Evolutionary conservation across 2,329 filamentous ascomycete genomes (phyloP).

Genomic region (Colletotrichum graminicola): DNA sequence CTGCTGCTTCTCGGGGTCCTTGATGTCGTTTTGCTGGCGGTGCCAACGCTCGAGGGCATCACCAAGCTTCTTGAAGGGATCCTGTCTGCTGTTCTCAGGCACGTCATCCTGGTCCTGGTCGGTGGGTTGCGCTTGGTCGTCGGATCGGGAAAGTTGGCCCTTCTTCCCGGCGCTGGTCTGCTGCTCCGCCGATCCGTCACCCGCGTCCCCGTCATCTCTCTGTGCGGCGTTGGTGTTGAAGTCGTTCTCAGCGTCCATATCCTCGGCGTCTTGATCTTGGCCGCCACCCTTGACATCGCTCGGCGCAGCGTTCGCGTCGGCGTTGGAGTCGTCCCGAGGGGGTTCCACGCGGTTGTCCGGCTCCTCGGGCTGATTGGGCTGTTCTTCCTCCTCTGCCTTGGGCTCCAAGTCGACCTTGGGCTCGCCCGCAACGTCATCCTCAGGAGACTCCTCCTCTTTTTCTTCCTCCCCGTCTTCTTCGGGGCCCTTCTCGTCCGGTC

Average conservation of each 20-base stretch:
- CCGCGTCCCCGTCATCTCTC: conserved; percentile 74
- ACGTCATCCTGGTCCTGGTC: conserved; percentile 59
- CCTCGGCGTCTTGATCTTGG: conserved; percentile 73
- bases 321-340: conserved; percentile 60
- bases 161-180: conserved; percentile 74
- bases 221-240: conserved; percentile 72
- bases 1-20: conserved; percentile 68
- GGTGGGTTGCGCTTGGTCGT: conserved; percentile 58
- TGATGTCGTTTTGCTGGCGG: conserved; percentile 86
- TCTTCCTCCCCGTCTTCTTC: conserved; percentile 50
- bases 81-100: conserved; percentile 60
- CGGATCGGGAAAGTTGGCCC: conserved; percentile 64
- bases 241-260: conserved; percentile 72
- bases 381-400: conserved; percentile 65
- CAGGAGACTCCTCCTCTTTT: conserved; percentile 55
- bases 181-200: conserved; percentile 73
- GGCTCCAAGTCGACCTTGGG: conserved; percentile 59
- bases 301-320: conserved; percentile 69
- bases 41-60: conserved; percentile 96
- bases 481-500: conserved; percentile 47
- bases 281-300: conserved; percentile 75
- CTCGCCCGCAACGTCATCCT: conserved; percentile 53
- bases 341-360: conserved; percentile 52
- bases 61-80: conserved; percentile 94
- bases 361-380: conserved; percentile 52